Evolutionary conservation across 2,329 filamentous ascomycete genomes (phyloP), one percentile per base, ranked within the genome.

Genomic region (Camptophora hylomeconis): DNA sequence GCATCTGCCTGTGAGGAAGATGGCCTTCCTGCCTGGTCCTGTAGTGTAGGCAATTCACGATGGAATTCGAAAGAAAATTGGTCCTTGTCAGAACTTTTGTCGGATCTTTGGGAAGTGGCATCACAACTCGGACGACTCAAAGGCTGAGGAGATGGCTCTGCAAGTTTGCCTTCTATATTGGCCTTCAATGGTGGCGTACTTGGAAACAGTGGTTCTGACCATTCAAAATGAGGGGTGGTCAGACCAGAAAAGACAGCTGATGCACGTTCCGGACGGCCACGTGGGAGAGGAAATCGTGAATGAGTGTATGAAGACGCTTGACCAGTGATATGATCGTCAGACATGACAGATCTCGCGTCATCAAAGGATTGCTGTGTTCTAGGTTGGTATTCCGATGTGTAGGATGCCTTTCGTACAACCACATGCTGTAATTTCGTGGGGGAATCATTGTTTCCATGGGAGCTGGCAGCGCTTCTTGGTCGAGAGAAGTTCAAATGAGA

Each of bases 401-500:
- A 24, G 9, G 29, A 31, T 8, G 29, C 8, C 22, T 26, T 31
- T 13, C 29, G 29, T 21, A 26, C 22, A 6, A 31, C 17, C 10
- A 7, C n/a, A n/a, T n/a, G n/a, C n/a, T n/a, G 20, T 13, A 7
- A 17, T 5, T 12, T 5, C 12, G 22, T 21, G 7, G 29, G 29
- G 20, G 29, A 31, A 10, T 31, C 29, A 5, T 11, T 4, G 6
- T 26, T 15, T 7, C 26, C 13, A 30, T 24, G 26, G 45, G 43
- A 21, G 44, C 70, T 41, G 66, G 37, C 72, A 73, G 69, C 48
- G 52, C 87, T 94, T 36, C 92, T 58, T 0, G 89, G 89, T 23
- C 89, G 71, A 1, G 89, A 95, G 52, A 95, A 95, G 55, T 98
- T 95, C 57, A 92, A 87, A 0, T 80, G 73, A 1, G 83, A 80